Conservation (phyloP, 306 rosid genomes). For the Hylodesmum podocarpum region DNA sequence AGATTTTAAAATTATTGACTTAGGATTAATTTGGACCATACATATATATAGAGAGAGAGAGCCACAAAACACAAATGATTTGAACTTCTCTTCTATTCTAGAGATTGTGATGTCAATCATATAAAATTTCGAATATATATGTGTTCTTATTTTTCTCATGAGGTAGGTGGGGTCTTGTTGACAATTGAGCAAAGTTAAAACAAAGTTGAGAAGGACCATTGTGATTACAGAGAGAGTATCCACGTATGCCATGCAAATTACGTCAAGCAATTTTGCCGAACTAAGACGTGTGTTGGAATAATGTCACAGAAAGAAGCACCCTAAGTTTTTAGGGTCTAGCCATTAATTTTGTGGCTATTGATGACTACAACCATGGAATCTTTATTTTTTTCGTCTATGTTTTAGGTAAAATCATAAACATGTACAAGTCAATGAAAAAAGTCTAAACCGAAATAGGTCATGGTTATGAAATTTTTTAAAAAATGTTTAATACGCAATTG, state of each 20-base stretch:
- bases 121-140: background rate
- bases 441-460: too few relatives aligned
- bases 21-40: background rate
- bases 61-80: background rate
- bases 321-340: background rate
- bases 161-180: slow-evolving; percentile 52
- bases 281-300: background rate
- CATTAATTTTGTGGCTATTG: too few relatives aligned
- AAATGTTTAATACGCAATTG: too few relatives aligned
- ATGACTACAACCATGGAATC: background rate
- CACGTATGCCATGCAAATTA: slow-evolving; percentile 30
- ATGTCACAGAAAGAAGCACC: background rate
- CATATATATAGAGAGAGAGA: background rate
- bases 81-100: slow-evolving; percentile 27
- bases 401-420: background rate
- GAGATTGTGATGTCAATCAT: slow-evolving; percentile 39
- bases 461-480: too few relatives aligned
- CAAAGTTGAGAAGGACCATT: slow-evolving; percentile 53
- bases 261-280: slow-evolving; percentile 33
- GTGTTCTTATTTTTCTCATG: slow-evolving; percentile 29
- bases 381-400: background rate
- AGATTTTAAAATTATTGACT: slow-evolving; percentile 34
- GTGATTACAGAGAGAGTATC: background rate
- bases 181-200: slow-evolving; percentile 34
- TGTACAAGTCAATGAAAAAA: background rate